A percentile compares a stretch with the other conserved stretches of the same genome.
Conservation (phyloP, 2,329 filamentous ascomycete genomes). For the Colletotrichum sublineola region DNA sequence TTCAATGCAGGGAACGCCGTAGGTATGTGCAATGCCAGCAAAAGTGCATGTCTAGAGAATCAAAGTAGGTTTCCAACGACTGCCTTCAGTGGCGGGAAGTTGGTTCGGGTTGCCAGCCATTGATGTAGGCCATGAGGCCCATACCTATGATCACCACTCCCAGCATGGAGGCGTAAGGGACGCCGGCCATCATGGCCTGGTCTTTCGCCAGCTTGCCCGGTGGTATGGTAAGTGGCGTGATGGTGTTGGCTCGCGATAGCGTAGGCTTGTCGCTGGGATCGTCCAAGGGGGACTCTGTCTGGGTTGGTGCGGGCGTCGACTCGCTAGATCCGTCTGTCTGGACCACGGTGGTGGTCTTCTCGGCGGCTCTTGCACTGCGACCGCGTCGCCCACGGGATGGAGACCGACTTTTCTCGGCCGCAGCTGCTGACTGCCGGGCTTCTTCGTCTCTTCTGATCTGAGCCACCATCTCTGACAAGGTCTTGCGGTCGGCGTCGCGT, state of each 20-base stretch:
- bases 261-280: slow-evolving; percentile 57
- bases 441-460: slow-evolving; percentile 80
- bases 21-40: slow-evolving; percentile 38
- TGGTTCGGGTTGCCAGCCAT: slow-evolving; percentile 77
- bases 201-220: slow-evolving; percentile 58
- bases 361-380: slow-evolving; percentile 30
- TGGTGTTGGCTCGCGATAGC: slow-evolving; percentile 63
- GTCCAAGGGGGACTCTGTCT: slow-evolving; percentile 46
- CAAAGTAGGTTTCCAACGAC: not conserved
- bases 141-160: slow-evolving; percentile 86
- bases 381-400: slow-evolving; percentile 48
- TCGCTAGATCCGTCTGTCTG: slow-evolving; percentile 21
- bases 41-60: slow-evolving; percentile 36
- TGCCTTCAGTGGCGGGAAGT: slow-evolving; percentile 51
- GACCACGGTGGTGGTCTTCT: slow-evolving; percentile 18
- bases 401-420: slow-evolving; percentile 57
- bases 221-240: slow-evolving; percentile 59
- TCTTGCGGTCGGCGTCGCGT: slow-evolving; percentile 77
- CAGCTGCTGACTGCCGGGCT: slow-evolving; percentile 58
- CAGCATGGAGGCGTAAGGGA: slow-evolving; percentile 85
- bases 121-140: slow-evolving; percentile 88
- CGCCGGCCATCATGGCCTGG: slow-evolving; percentile 64
- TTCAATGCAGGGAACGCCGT: slow-evolving; percentile 40
- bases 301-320: slow-evolving; percentile 32
- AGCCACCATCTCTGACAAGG: slow-evolving; percentile 88